A percentile compares a stretch with the other conserved stretches of the same genome.
Evolutionary conservation across 768 basidiomycete genomes (phyloP).

Genomic region (Podaxis sp.): DNA sequence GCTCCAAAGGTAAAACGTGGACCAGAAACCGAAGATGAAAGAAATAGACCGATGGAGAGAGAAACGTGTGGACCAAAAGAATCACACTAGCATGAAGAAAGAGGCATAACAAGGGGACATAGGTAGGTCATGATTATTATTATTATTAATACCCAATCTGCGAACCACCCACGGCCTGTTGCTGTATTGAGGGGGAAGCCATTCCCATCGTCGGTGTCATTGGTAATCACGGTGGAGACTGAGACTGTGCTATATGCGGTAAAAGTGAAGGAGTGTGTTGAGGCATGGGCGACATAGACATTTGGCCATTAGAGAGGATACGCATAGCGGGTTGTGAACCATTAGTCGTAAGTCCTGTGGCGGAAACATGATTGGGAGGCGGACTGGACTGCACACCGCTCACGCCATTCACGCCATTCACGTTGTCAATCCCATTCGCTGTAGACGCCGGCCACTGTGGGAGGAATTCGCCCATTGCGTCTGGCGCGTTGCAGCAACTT

Average conservation of each 20-base stretch:
- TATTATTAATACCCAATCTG: slow-evolving; percentile 47
- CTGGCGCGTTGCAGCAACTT: slow-evolving; percentile 36
- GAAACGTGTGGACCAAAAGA: background rate
- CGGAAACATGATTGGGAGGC: slow-evolving; percentile 31
- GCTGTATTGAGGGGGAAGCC: slow-evolving; percentile 54
- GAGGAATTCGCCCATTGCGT: slow-evolving; percentile 33
- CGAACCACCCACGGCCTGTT: slow-evolving; percentile 49
- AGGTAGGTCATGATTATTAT: slow-evolving; percentile 1
- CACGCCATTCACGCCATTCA: slow-evolving; percentile 11
- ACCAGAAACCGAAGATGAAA: background rate
- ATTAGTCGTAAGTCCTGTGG: slow-evolving; percentile 56
- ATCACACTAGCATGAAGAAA: background rate
- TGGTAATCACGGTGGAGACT: slow-evolving; percentile 49
- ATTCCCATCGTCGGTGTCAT: slow-evolving; percentile 52
- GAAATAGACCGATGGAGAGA: slow-evolving; percentile 13
- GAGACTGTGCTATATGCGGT: slow-evolving; percentile 40
- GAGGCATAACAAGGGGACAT: background rate
- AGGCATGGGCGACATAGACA: slow-evolving; percentile 48
- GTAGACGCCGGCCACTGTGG: slow-evolving; percentile 31
- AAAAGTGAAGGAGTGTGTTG: slow-evolving; percentile 48
- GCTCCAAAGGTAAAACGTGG: background rate
- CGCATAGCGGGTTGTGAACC: slow-evolving; percentile 48
- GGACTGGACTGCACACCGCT: slow-evolving; percentile 35
- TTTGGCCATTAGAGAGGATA: slow-evolving; percentile 39
- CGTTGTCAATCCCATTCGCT: slow-evolving; percentile 26